Conservation (phyloP, 305 asterid species). For the Plantago lanceolata region DNA sequence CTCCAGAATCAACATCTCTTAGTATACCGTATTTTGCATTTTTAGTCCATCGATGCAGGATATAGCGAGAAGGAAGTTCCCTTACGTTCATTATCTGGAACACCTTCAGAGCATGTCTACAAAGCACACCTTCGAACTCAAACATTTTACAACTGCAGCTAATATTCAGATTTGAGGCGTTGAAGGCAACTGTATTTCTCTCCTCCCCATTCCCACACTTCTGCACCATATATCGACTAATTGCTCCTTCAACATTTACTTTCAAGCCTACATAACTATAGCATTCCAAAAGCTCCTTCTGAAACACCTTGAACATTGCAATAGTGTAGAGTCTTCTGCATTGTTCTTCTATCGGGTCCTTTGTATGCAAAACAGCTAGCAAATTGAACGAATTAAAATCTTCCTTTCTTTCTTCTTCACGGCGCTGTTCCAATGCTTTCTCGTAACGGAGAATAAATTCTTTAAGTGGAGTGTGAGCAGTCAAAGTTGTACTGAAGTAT, state of each 20-base stretch:
- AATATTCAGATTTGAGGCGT: constrained; percentile 68
- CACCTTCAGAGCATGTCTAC: constrained; percentile 83
- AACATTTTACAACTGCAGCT: constrained; percentile 92
- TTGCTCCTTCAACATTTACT: constrained; percentile 83
- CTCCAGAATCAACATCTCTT: constrained; percentile 68
- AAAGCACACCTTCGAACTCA: constrained; percentile 86
- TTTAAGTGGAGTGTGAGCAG: constrained; percentile 52
- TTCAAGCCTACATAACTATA: constrained; percentile 74
- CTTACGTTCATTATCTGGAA: constrained; percentile 80
- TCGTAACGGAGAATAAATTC: constrained; percentile 74
- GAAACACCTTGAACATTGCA: constrained; percentile 76
- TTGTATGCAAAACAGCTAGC: constrained; percentile 72
- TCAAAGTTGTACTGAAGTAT: constrained; percentile 54
- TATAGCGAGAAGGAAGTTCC: constrained; percentile 81
- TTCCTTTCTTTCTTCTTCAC: constrained; percentile 83
- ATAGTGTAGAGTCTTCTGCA: constrained; percentile 78
- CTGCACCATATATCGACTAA: constrained; percentile 78
- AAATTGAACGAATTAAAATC: constrained; percentile 73
- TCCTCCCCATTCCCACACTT: constrained; percentile 74
- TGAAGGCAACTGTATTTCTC: constrained; percentile 83
- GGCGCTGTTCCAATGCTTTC: constrained; percentile 67
- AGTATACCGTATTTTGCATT: constrained; percentile 68
- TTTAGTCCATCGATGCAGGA: constrained; percentile 84
- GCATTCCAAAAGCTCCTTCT: constrained; percentile 89
- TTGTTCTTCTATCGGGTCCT: constrained; percentile 95